Conservation (phyloP, 2,329 filamentous ascomycete genomes). For the Fusarium verrucosum region DNA sequence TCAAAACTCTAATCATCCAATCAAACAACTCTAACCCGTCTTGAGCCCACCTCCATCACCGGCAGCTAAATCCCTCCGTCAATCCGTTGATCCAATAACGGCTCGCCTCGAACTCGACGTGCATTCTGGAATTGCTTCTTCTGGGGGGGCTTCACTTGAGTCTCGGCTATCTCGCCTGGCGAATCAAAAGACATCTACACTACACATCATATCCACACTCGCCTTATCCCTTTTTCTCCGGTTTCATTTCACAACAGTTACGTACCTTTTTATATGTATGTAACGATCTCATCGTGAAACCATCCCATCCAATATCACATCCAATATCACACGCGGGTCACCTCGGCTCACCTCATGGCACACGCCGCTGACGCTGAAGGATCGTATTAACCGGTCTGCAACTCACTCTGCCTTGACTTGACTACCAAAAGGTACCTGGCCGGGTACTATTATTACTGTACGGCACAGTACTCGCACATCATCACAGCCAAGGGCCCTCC, state of each 20-base stretch:
- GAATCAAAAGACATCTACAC: not conserved
- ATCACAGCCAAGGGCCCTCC: not conserved
- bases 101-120: conserved; percentile 4
- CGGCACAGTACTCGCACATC: not conserved
- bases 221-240: conserved; percentile 1
- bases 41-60: not conserved
- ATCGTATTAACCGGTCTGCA: conserved; percentile 1
- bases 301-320: not conserved
- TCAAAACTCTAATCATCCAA: not conserved
- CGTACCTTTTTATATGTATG: not conserved
- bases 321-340: too few species aligned
- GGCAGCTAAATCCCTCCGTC: conserved; percentile 11
- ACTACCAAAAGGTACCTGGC: not conserved
- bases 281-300: not conserved
- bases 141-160: too few species aligned
- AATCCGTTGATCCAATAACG: conserved; percentile 13
- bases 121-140: conserved; percentile 16
- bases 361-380: conserved; percentile 33
- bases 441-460: conserved; percentile 22
- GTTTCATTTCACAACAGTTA: not conserved
- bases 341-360: conserved; percentile 7
- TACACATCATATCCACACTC: conserved; percentile 6
- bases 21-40: conserved; percentile 15
- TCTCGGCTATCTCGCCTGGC: not conserved
- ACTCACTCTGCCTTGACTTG: conserved; percentile 1